A percentile compares a stretch with the other conserved stretches of the same genome.
Evolutionary conservation across 805 yeast species (phyloP).

Genomic region (Sporopachydermia lactativora): DNA sequence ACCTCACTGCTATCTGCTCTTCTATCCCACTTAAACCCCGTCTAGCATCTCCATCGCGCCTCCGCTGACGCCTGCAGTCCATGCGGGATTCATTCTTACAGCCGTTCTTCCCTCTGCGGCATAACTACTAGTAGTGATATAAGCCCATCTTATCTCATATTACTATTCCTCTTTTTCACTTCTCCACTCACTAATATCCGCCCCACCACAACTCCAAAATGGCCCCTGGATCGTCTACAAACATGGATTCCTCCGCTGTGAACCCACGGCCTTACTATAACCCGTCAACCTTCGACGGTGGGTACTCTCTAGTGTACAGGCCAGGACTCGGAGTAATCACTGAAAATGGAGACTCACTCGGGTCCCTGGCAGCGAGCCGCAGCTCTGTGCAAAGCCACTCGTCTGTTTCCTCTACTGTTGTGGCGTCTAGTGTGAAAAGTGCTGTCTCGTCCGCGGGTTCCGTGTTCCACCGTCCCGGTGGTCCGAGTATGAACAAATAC

Average conservation of each 20-base stretch:
- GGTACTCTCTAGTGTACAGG: constrained; percentile 42
- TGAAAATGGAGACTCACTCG: background rate
- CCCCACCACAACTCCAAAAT: too few relatives aligned
- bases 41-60: too few relatives aligned
- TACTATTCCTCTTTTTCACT: too few relatives aligned
- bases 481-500: background rate
- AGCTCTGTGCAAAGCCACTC: background rate
- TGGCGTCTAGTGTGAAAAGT: background rate
- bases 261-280: constrained; percentile 53
- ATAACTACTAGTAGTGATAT: too few relatives aligned
- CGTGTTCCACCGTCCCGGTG: background rate
- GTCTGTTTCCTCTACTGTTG: background rate
- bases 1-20: too few relatives aligned
- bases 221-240: too few relatives aligned
- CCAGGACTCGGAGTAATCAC: constrained; percentile 44
- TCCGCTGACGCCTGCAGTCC: too few relatives aligned
- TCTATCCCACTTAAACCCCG: too few relatives aligned
- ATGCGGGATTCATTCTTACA: too few relatives aligned
- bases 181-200: too few relatives aligned
- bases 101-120: too few relatives aligned
- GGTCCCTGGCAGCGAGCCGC: background rate
- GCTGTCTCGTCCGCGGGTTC: background rate
- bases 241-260: background rate
- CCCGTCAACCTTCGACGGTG: constrained; percentile 51
- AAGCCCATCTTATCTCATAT: too few relatives aligned